Evolutionary conservation across 345 rosid genomes (phyloP), one percentile per base, ranked within the genome.

Genomic region (Aegle marmelos): DNA sequence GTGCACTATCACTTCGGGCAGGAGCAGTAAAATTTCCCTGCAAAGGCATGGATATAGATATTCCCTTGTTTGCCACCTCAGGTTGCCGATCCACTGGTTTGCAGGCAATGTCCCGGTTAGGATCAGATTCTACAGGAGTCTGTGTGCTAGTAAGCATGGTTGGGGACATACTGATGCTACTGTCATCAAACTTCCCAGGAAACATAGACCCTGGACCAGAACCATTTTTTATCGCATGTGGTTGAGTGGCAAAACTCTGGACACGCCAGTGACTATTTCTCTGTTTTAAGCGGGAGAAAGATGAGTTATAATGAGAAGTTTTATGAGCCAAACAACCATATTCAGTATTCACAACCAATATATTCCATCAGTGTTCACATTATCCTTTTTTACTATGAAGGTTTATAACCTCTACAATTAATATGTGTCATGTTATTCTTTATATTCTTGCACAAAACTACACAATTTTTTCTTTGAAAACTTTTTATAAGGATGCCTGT

Each of bases 251-350:
- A 76, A 88, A 83, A 85, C 83, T 87, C 80, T 90, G 97, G 81
- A 80, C 90, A 10, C 91, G 94, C 99, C 98, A 96, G 73, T 96
- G 99, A 83, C 92, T 96, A 80, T 92, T 96, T 84, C 97, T 92
- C 99, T 96, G 88, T 82, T 90, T 37, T 73, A 85, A 78, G 67
- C 33, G 69, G 31, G 39, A 72, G 34, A 66, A 25, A 22, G 60
- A 33, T 45, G 41, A 50, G 73, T 75, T 24, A 66, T 31, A 45
- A 48, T 59, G 17, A 77, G 37, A 76, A 17, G n/a, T 70, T 58
- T 45, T 41, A 37, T 37, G 48, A 41, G 57, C 19, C 25, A 68
- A 67, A 67, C 31, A 63, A 64, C 30, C 48, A 41, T 58, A 61
- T 68, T 48, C 68, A 56, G 57, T 53, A 53, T 53, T 53, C 57